Percentiles rank a stretch among this genome's conserved stretches.
Evolutionary conservation across 129 eudicot genomes (phyloP).

Genomic region (Arctium minus): DNA sequence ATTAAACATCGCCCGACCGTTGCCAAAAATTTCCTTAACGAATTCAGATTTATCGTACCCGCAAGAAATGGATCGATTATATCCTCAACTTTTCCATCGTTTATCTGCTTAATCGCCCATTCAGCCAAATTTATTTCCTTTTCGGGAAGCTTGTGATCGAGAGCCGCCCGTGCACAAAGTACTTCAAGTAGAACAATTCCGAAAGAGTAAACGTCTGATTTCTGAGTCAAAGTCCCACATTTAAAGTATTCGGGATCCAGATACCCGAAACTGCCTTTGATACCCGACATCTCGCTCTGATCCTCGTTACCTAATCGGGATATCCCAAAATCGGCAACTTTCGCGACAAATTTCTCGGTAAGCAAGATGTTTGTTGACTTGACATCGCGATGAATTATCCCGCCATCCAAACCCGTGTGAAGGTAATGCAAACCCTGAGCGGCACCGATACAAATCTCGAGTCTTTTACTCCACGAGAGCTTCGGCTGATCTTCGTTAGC

Average conservation of each 20-base stretch:
- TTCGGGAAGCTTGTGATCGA: conserved; percentile 35
- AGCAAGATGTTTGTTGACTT: conserved; percentile 75
- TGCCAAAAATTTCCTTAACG: conserved; percentile 48
- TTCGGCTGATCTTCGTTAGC: neutral
- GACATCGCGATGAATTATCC: conserved; percentile 69
- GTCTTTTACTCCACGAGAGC: conserved; percentile 58
- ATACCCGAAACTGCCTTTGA: conserved; percentile 72
- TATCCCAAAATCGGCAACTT: conserved; percentile 69
- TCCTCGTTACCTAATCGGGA: conserved; percentile 36
- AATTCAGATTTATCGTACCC: conserved; percentile 42
- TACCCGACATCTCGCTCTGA: conserved; percentile 29
- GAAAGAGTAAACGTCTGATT: conserved; percentile 64
- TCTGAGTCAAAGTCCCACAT: conserved; percentile 50
- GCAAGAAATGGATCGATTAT: conserved; percentile 49
- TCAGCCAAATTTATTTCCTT: conserved; percentile 57
- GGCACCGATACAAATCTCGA: conserved; percentile 59
- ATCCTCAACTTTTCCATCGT: conserved; percentile 34
- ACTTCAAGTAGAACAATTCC: conserved; percentile 73
- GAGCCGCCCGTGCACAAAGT: conserved; percentile 55
- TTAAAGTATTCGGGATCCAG: conserved; percentile 60
- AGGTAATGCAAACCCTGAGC: conserved; percentile 63
- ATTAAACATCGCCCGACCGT: conserved; percentile 52
- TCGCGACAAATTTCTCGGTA: conserved; percentile 46
- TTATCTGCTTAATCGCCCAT: conserved; percentile 44
- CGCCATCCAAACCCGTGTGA: conserved; percentile 47